A percentile compares a stretch with the other conserved stretches of the same genome.
phyloP scores from a whole-genome alignment of 257 asterid genomes.

The Solanum tarijense region DNA sequence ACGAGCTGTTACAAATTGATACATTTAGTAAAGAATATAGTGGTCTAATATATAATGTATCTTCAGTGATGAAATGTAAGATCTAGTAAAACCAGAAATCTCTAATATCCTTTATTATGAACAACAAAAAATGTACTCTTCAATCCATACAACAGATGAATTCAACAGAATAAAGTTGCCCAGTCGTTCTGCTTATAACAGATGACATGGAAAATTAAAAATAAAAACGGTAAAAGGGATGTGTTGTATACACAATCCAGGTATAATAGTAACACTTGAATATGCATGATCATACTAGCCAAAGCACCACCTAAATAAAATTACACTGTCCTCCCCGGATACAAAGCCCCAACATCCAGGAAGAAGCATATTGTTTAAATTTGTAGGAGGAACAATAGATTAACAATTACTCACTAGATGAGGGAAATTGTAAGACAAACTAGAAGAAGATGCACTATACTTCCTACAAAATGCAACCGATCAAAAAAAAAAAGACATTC shows the following conservation, averaged over 20 bases:
- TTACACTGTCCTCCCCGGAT: background rate
- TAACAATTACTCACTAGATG: background rate
- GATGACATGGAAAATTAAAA: background rate
- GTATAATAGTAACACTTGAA: background rate
- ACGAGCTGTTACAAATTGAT: constrained; percentile 55
- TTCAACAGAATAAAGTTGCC: background rate
- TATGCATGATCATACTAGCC: background rate
- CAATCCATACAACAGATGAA: background rate
- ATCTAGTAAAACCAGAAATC: background rate
- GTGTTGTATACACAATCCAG: background rate
- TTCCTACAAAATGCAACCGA: background rate
- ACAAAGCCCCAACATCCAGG: background rate
- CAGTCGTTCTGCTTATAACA: background rate
- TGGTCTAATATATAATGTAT: background rate
- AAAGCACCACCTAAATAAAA: background rate
- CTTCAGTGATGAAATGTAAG: background rate
- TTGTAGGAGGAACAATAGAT: background rate
- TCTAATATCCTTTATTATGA: background rate
- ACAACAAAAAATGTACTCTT: background rate
- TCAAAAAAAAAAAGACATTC: background rate
- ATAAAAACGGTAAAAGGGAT: background rate
- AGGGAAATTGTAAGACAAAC: background rate
- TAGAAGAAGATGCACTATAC: background rate
- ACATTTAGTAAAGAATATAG: background rate
- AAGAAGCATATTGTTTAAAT: background rate